phyloP scores from a whole-genome alignment of 192 early-diverging fungal genomes.

The Gryganskiella cystojenkinii region DNA sequence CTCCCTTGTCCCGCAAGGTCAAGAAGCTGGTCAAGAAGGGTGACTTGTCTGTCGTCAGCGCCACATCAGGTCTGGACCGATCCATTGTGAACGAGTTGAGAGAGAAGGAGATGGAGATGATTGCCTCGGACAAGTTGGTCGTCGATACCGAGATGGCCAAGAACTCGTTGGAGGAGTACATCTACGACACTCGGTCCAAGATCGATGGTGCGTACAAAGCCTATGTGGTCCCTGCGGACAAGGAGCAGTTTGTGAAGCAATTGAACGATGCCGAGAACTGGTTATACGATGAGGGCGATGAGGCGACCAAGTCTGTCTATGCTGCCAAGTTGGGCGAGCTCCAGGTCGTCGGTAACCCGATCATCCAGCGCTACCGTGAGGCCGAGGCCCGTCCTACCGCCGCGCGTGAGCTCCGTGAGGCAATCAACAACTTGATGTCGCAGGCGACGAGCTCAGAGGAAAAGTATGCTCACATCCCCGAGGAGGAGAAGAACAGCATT shows the following conservation, averaged over 20 bases:
- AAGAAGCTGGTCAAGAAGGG: conserved; percentile 94
- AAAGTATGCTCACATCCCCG: conserved; percentile 87
- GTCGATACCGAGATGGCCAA: conserved; percentile 93
- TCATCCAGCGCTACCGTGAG: conserved; percentile 84
- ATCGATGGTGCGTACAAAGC: conserved; percentile 76
- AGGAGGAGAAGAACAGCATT: conserved; percentile 87
- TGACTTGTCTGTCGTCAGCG: conserved; percentile 79
- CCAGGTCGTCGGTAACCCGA: conserved; percentile 85
- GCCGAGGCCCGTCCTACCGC: conserved; percentile 87
- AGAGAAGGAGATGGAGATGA: conserved; percentile 91
- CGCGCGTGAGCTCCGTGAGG: conserved; percentile 85
- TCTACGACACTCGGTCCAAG: conserved; percentile 95
- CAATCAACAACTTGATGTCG: conserved; percentile 76
- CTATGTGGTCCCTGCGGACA: conserved; percentile 78
- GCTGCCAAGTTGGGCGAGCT: conserved; percentile 82
- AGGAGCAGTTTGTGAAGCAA: conserved; percentile 74
- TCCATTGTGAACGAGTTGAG: conserved; percentile 71
- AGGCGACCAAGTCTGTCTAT: conserved; percentile 93
- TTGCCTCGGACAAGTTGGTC: conserved; percentile 86
- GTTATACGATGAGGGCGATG: conserved; percentile 98
- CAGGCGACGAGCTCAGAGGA: conserved; percentile 84
- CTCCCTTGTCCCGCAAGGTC: conserved; percentile 80
- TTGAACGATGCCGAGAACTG: conserved; percentile 92
- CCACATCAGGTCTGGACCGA: conserved; percentile 67
- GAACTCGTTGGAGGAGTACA: conserved; percentile 98